Conservation (phyloP, 805 yeast species). For the Suhomyces xylopsoci region DNA sequence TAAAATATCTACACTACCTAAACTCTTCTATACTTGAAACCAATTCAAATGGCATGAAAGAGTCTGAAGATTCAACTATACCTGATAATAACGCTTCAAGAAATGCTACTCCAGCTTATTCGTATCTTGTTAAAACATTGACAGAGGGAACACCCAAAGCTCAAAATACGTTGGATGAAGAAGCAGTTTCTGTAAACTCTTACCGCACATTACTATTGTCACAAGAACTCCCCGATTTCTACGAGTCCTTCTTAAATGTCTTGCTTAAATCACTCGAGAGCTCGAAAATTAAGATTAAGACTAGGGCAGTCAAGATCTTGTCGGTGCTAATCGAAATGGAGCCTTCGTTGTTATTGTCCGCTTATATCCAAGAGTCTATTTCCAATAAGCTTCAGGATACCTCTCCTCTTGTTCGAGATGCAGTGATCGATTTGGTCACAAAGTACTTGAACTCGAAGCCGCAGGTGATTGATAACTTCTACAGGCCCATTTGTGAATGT, state of each 20-base stretch:
- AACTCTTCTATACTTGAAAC: too few species aligned
- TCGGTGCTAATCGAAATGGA: slow-evolving; percentile 54
- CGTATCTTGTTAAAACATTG: neutral
- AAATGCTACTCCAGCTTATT: neutral
- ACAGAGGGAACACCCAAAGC: neutral
- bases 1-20: slow-evolving; percentile 10
- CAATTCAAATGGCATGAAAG: too few species aligned
- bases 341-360: slow-evolving; percentile 46
- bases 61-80: too few species aligned
- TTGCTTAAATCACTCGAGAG: slow-evolving; percentile 39
- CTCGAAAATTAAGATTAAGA: slow-evolving; percentile 26
- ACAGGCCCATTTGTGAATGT: slow-evolving; percentile 47
- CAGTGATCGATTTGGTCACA: slow-evolving; percentile 65
- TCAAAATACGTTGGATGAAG: slow-evolving; percentile 1
- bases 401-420: slow-evolving; percentile 73
- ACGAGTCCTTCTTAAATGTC: slow-evolving; percentile 52
- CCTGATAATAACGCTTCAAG: too few species aligned
- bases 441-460: slow-evolving; percentile 45
- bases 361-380: slow-evolving; percentile 52
- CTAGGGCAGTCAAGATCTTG: slow-evolving; percentile 65
- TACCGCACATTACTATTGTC: slow-evolving; percentile 25
- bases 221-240: slow-evolving; percentile 34
- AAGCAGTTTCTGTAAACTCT: slow-evolving; percentile 10
- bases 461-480: slow-evolving; percentile 46
- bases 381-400: slow-evolving; percentile 51